phyloP scores from a whole-genome alignment of 352 stramenopile species.

The Phytopythium boreale region DNA sequence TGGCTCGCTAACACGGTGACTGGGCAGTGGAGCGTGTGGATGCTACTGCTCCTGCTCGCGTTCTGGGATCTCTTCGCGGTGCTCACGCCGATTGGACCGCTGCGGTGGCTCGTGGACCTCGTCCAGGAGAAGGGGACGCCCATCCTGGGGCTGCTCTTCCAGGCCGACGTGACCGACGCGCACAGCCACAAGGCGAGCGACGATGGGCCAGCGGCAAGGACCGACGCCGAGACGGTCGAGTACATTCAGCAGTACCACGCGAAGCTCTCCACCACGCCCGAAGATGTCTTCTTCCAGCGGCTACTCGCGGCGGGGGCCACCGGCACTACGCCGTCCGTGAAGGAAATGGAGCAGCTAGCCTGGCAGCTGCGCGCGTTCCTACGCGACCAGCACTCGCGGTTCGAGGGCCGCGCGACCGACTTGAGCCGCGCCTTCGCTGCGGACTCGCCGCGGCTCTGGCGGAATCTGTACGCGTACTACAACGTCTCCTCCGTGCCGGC shows the following conservation, averaged over 20 bases:
- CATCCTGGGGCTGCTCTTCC: slow-evolving; percentile 94
- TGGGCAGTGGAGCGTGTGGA: slow-evolving; percentile 82
- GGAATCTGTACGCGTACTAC: slow-evolving; percentile 47
- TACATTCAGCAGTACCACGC: slow-evolving; percentile 11
- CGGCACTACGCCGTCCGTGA: slow-evolving; percentile 1
- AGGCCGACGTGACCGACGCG: slow-evolving; percentile 71
- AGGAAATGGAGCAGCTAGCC: slow-evolving; percentile 18
- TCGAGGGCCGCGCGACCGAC: slow-evolving; percentile 21
- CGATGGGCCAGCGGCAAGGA: neutral
- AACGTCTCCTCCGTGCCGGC: slow-evolving; percentile 25
- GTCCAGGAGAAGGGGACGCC: slow-evolving; percentile 86
- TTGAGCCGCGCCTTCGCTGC: slow-evolving; percentile 29
- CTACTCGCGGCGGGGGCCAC: slow-evolving; percentile 9
- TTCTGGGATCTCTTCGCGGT: slow-evolving; percentile 98
- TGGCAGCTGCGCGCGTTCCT: slow-evolving; percentile 42
- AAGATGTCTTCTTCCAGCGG: slow-evolving; percentile 20
- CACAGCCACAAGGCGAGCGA: slow-evolving; percentile 21
- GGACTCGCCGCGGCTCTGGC: slow-evolving; percentile 39
- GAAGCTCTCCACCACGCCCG: slow-evolving; percentile 15
- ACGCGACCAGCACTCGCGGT: slow-evolving; percentile 32
- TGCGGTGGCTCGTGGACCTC: slow-evolving; percentile 92
- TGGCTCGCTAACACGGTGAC: neutral
- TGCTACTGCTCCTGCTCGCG: slow-evolving; percentile 89
- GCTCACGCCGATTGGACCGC: slow-evolving; percentile 92
- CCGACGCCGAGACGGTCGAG: neutral